Evolutionary conservation across 129 eudicot species (phyloP).

Genomic region (Artemisia annua): DNA sequence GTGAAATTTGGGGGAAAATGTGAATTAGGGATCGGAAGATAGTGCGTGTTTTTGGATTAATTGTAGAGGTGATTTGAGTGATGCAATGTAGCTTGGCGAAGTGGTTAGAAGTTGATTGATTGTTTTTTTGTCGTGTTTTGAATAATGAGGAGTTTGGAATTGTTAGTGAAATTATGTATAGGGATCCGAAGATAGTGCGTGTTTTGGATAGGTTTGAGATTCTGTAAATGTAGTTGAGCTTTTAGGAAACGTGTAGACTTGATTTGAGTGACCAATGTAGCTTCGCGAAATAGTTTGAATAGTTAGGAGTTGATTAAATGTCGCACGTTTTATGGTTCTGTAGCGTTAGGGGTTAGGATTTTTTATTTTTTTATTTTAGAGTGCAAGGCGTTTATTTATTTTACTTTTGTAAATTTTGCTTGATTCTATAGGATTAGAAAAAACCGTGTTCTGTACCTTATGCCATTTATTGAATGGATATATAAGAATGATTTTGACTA

Average conservation of each 20-base stretch:
- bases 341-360: too few species aligned
- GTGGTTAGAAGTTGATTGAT: neutral
- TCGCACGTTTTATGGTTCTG: neutral
- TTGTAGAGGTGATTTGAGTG: neutral
- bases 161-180: too few species aligned
- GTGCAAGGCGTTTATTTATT: too few species aligned
- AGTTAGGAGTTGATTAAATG: conserved; percentile 3
- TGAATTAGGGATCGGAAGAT: neutral
- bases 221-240: too few species aligned
- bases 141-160: too few species aligned
- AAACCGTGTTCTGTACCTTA: too few species aligned
- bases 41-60: neutral
- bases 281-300: conserved; percentile 5
- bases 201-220: too few species aligned
- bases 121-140: neutral
- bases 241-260: neutral
- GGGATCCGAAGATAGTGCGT: too few species aligned
- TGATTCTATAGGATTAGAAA: neutral
- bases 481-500: neutral
- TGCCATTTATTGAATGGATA: too few species aligned
- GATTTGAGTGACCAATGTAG: conserved; percentile 18
- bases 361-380: too few species aligned
- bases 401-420: neutral
- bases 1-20: neutral
- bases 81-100: neutral